Percentiles rank a stretch among this genome's conserved stretches.
These are phyloP conservation scores for Fusarium sp. DNA, from an alignment of 2,329 filamentous ascomycete genomes.

Conservation along the genomic window DNA sequence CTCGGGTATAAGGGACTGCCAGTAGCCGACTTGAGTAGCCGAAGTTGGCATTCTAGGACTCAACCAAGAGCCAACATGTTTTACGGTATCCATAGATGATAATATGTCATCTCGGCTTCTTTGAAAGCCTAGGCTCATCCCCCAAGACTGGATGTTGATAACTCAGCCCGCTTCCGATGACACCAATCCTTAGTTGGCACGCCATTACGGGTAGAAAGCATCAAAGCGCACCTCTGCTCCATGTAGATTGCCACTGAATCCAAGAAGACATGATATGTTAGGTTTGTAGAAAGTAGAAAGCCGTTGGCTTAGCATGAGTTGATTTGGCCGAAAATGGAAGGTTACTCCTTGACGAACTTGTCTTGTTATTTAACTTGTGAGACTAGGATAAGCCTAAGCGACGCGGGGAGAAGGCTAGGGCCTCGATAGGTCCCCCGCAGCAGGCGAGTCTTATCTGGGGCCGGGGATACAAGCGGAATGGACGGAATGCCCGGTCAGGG, in stretches of 20 bases:
- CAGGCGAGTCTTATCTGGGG: background rate
- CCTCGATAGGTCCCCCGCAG: background rate
- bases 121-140: background rate
- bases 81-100: no score
- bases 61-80: no score
- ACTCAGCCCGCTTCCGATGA: no score
- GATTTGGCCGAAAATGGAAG: background rate
- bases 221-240: no score
- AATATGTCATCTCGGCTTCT: no score
- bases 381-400: background rate
- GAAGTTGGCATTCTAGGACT: background rate
- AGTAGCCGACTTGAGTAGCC: background rate
- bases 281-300: no score
- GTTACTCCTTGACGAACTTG: background rate
- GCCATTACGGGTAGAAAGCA: no score
- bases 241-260: background rate
- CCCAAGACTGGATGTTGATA: no score
- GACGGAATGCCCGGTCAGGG: background rate
- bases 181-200: no score
- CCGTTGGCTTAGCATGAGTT: background rate
- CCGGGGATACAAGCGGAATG: background rate
- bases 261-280: background rate
- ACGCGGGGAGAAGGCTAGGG: background rate
- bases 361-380: background rate
- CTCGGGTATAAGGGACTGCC: background rate